These are phyloP conservation scores for Dichomitus squalens DNA, from an alignment of 1,284 basidiomycete species.

Conservation along the genomic window DNA sequence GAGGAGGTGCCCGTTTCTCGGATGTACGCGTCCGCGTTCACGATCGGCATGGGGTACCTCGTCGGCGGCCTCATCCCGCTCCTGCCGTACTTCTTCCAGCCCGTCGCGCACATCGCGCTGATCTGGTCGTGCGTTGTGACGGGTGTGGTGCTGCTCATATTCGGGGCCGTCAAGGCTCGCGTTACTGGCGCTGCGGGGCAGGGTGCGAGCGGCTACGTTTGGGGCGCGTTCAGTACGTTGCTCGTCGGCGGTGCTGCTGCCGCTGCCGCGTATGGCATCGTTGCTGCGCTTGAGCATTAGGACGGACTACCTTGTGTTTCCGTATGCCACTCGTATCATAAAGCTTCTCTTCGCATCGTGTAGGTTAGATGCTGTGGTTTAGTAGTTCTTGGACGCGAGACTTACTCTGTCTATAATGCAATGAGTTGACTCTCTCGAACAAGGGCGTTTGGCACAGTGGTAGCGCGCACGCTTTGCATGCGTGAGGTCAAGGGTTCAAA, in stretches of 20 bases:
- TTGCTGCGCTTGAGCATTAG: slow-evolving; percentile 66
- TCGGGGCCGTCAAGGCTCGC: slow-evolving; percentile 89
- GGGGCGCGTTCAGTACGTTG: slow-evolving; percentile 90
- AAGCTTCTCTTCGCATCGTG: too few relatives aligned
- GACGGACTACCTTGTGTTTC: too few relatives aligned
- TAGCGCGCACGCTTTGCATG: slow-evolving; percentile 40
- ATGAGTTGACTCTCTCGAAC: background rate
- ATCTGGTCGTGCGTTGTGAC: slow-evolving; percentile 80
- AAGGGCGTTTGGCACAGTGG: slow-evolving; percentile 31
- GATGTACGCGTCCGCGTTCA: slow-evolving; percentile 85
- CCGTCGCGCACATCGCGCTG: slow-evolving; percentile 62
- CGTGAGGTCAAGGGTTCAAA: slow-evolving; percentile 38
- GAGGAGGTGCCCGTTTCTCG: slow-evolving; percentile 62
- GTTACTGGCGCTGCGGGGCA: slow-evolving; percentile 78
- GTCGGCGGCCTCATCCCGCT: slow-evolving; percentile 88
- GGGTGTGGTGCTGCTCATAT: slow-evolving; percentile 83
- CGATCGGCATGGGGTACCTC: slow-evolving; percentile 88
- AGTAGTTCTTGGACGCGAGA: too few relatives aligned
- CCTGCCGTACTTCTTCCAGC: slow-evolving; percentile 85
- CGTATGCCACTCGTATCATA: too few relatives aligned
- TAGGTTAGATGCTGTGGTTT: too few relatives aligned
- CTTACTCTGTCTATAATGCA: too few relatives aligned
- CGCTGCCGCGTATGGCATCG: slow-evolving; percentile 86
- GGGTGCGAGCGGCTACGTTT: slow-evolving; percentile 61
- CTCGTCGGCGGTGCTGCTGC: slow-evolving; percentile 91